phyloP scores from a whole-genome alignment of 2,329 filamentous ascomycete genomes.

The Penicillium verrucosum region DNA sequence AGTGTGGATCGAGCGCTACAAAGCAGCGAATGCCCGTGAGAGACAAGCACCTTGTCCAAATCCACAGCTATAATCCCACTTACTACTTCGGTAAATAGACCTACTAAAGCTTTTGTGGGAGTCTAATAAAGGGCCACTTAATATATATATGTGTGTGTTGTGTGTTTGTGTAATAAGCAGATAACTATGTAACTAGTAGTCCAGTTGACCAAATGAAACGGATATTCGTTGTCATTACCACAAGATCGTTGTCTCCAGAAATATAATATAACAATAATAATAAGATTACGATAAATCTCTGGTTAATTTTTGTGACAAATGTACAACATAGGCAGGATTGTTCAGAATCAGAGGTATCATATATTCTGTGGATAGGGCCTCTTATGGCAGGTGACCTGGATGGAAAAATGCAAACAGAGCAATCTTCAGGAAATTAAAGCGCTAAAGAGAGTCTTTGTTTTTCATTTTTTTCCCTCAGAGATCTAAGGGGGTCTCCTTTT shows the following conservation, averaged over 20 bases:
- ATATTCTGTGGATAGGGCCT: not conserved
- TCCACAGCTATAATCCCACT: not conserved
- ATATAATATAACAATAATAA: no score
- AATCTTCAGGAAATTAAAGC: not conserved
- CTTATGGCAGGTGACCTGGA: not conserved
- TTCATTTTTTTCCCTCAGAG: not conserved
- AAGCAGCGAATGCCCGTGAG: not conserved
- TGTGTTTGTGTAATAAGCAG: not conserved
- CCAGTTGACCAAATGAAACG: not conserved
- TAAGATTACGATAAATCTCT: no score
- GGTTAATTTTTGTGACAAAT: not conserved
- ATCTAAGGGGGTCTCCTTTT: not conserved
- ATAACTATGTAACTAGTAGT: not conserved
- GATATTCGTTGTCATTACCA: no score
- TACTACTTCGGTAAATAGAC: no score
- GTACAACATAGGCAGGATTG: not conserved
- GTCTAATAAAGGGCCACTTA: not conserved
- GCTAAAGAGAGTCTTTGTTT: not conserved
- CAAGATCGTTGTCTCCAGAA: no score
- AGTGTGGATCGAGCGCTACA: conserved; percentile 5
- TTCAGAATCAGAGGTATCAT: not conserved
- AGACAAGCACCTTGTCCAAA: not conserved
- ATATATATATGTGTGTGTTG: not conserved
- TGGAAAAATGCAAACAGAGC: not conserved
- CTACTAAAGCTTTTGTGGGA: not conserved